Conservation (phyloP, 73 alveolate genomes). For the Paramecium pentaurelia region DNA sequence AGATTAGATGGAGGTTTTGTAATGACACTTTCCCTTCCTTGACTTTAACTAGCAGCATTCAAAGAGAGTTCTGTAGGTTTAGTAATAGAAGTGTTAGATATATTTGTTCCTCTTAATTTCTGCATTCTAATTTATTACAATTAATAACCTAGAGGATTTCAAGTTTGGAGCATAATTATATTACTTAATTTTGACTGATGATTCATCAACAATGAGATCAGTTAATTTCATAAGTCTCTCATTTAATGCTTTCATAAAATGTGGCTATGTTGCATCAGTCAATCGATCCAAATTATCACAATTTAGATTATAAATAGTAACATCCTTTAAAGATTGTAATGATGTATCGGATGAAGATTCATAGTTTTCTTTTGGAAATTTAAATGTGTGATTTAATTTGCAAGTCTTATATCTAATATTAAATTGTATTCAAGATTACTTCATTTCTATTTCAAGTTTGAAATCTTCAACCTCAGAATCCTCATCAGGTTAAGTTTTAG, state of each 20-base stretch:
- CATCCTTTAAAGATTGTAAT: constrained; percentile 18
- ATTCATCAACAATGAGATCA: background rate
- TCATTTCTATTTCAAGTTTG: constrained; percentile 20
- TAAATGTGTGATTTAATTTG: background rate
- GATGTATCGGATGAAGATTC: constrained; percentile 23
- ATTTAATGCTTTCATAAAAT: constrained; percentile 24
- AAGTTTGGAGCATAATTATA: background rate
- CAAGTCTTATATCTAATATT: background rate
- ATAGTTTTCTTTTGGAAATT: constrained; percentile 25
- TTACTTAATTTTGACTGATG: background rate
- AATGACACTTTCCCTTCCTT: constrained; percentile 25
- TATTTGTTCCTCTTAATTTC: background rate
- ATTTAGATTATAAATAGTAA: background rate
- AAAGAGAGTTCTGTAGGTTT: background rate
- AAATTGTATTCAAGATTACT: background rate
- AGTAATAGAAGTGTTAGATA: background rate
- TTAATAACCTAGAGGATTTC: constrained; percentile 15
- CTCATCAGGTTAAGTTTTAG: constrained; percentile 47
- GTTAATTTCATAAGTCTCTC: constrained; percentile 8
- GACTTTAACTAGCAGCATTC: constrained; percentile 7
- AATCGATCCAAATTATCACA: background rate
- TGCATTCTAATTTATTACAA: background rate
- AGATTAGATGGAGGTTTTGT: constrained; percentile 23
- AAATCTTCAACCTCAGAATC: constrained; percentile 54
- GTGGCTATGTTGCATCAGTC: constrained; percentile 34